These are phyloP conservation scores for Perkinsus chesapeaki DNA, from an alignment of 169 alveolate species.

Conservation along the genomic window DNA sequence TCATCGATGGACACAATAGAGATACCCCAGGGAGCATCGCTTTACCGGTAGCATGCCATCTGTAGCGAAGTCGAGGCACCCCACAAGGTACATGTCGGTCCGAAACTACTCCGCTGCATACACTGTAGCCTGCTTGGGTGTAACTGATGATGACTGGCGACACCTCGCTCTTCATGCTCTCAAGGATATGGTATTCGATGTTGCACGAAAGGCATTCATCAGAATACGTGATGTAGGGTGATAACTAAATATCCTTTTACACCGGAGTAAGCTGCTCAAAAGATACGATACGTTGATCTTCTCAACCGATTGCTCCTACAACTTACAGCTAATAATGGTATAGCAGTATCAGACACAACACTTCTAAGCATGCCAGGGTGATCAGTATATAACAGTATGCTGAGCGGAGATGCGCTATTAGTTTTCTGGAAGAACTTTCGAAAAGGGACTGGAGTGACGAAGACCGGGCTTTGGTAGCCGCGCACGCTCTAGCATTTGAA, in stretches of 20 bases:
- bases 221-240: conserved; percentile 56
- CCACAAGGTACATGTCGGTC: not conserved
- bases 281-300: conserved; percentile 47
- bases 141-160: conserved; percentile 75
- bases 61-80: not conserved
- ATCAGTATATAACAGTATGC: not conserved
- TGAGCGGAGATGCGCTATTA: not conserved
- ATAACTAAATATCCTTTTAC: not conserved
- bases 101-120: conserved; percentile 65
- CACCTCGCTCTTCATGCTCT: conserved; percentile 74
- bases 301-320: conserved; percentile 49
- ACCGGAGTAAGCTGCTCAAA: not conserved
- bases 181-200: conserved; percentile 52
- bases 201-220: conserved; percentile 67
- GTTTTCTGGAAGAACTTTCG: not conserved
- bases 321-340: conserved; percentile 32
- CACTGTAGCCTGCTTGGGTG: conserved; percentile 80
- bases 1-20: conserved; percentile 70
- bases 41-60: conserved; percentile 69
- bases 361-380: not conserved
- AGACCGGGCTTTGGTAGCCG: conserved; percentile 54
- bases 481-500: conserved; percentile 51
- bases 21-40: conserved; percentile 72
- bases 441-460: conserved; percentile 10
- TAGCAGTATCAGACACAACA: not conserved